Conservation (phyloP, 2,329 filamentous ascomycete species). For the Fusarium sp. region DNA sequence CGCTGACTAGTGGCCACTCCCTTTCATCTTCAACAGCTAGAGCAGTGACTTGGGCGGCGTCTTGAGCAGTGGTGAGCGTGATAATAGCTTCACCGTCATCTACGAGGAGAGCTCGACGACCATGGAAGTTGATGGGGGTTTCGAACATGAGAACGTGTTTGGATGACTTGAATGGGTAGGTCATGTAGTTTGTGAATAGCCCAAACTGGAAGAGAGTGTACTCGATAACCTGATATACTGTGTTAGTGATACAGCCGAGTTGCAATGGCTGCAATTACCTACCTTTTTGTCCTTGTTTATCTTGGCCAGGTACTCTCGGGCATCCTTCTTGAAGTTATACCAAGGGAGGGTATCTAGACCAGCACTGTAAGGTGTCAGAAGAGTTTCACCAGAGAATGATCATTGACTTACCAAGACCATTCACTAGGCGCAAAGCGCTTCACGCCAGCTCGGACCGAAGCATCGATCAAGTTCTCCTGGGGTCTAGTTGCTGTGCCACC, state of each 20-base stretch:
- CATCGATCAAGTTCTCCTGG: conserved; percentile 65
- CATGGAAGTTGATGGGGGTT: conserved; percentile 57
- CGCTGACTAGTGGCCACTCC: conserved; percentile 60
- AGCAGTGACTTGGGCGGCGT: conserved; percentile 60
- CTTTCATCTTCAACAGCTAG: conserved; percentile 61
- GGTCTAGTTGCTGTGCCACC: conserved; percentile 49
- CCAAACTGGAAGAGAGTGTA: conserved; percentile 71
- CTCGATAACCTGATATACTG: conserved; percentile 62
- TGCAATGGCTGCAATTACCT: rapidly evolving
- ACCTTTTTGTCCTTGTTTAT: conserved; percentile 66
- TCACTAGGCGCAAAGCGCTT: conserved; percentile 75
- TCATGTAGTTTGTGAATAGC: conserved; percentile 69
- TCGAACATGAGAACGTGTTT: conserved; percentile 61
- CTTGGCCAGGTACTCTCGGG: conserved; percentile 65
- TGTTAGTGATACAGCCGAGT: rapidly evolving
- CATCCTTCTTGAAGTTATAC: conserved; percentile 60
- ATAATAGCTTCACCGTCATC: conserved; percentile 61
- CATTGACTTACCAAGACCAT: conserved; percentile 60
- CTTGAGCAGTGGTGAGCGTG: conserved; percentile 61
- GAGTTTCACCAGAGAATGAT: rapidly evolving
- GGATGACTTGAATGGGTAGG: conserved; percentile 63
- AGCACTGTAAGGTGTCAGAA: conserved; percentile 7
- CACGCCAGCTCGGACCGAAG: conserved; percentile 70
- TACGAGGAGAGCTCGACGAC: conserved; percentile 59
- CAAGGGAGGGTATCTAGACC: conserved; percentile 28